Conservation (phyloP, 306 rosid genomes). For the Psophocarpus tetragonolobus region DNA sequence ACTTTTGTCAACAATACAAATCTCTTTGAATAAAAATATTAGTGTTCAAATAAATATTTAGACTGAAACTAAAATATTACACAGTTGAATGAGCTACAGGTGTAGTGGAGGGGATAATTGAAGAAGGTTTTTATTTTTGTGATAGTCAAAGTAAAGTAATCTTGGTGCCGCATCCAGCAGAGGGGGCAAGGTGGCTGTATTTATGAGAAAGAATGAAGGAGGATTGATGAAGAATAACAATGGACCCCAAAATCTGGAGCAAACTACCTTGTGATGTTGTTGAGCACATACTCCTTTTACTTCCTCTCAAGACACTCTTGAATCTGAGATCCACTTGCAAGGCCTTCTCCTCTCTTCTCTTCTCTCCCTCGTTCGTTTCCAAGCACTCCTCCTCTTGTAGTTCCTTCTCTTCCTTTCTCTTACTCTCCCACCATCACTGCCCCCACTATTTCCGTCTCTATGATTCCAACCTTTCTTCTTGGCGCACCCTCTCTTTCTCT, state of each 20-base stretch:
- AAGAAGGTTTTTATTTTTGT: not conserved
- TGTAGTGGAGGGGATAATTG: no score
- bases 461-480: not conserved
- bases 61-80: not conserved
- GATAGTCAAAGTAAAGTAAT: not conserved
- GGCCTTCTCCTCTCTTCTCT: constrained; percentile 4
- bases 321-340: constrained; percentile 12
- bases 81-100: not conserved
- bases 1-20: not conserved
- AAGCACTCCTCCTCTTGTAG: not conserved
- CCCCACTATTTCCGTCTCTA: not conserved
- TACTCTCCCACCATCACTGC: not conserved
- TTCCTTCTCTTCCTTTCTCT: constrained; percentile 13
- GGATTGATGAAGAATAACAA: no score
- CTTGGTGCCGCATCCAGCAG: not conserved
- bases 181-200: not conserved
- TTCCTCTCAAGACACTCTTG: not conserved
- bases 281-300: not conserved
- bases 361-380: constrained; percentile 7
- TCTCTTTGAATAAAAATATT: not conserved
- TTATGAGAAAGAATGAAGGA: no score
- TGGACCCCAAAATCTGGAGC: constrained; percentile 19
- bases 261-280: constrained; percentile 5
- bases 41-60: not conserved
- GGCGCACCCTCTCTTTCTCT: not conserved